Evolutionary conservation across 2,329 filamentous ascomycete genomes (phyloP).

Genomic region (Myriosclerotinia curreyana): DNA sequence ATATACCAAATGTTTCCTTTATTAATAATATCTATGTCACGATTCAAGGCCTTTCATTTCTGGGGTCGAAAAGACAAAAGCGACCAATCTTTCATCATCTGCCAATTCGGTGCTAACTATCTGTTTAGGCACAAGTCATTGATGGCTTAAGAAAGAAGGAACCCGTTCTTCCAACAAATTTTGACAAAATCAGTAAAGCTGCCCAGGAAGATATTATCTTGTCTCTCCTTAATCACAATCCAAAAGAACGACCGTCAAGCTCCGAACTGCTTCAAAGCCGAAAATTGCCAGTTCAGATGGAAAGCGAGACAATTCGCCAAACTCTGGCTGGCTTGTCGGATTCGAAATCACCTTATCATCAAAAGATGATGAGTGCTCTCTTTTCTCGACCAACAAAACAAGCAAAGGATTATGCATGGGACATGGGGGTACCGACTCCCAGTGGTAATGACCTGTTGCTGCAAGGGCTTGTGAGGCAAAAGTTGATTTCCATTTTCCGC

Average conservation of each 20-base stretch:
- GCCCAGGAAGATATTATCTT: constrained; percentile 74
- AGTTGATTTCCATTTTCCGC: constrained; percentile 74
- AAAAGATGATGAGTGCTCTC: constrained; percentile 81
- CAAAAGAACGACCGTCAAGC: constrained; percentile 78
- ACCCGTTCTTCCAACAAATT: constrained; percentile 69
- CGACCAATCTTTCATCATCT: neutral
- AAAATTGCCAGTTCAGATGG: constrained; percentile 85
- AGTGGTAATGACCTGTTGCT: constrained; percentile 62
- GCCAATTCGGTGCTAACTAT: neutral
- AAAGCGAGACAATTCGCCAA: constrained; percentile 84
- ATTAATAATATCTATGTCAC: neutral
- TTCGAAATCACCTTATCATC: constrained; percentile 80
- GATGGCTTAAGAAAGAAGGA: constrained; percentile 64
- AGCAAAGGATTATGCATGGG: constrained; percentile 78
- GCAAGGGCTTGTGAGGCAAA: constrained; percentile 70
- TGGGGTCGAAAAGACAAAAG: neutral
- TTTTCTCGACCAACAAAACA: constrained; percentile 71
- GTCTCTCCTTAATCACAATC: constrained; percentile 76
- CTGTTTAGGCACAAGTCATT: constrained; percentile 50
- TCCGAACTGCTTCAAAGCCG: constrained; percentile 79
- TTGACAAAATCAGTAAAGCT: constrained; percentile 64
- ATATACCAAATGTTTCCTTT: neutral
- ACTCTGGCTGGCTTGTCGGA: constrained; percentile 79
- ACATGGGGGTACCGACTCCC: constrained; percentile 59
- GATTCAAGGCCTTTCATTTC: neutral